These are phyloP conservation scores for Alloteropsis semialata DNA, from an alignment of 176 grass and related monocot genomes.

Conservation along the genomic window DNA sequence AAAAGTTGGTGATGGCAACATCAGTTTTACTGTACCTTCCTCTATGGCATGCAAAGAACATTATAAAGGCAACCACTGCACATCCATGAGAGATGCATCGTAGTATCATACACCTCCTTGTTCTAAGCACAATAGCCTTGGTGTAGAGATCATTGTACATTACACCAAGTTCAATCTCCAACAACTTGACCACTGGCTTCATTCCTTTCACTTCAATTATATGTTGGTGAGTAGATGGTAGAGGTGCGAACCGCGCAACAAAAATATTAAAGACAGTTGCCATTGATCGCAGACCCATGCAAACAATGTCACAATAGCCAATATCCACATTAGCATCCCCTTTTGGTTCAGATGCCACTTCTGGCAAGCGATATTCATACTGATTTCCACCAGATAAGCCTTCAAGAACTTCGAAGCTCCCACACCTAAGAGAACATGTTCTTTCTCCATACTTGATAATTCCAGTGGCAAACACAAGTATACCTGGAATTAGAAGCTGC, in stretches of 20 bases:
- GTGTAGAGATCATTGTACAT: conserved; percentile 19
- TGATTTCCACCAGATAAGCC: background rate
- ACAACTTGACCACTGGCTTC: no score
- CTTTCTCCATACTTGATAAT: conserved; percentile 10
- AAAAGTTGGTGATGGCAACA: background rate
- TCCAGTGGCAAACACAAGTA: background rate
- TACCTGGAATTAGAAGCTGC: background rate
- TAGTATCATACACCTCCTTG: background rate
- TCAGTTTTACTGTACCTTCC: background rate
- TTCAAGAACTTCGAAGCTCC: no score
- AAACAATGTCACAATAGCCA: background rate
- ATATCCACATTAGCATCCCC: background rate
- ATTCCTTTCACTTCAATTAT: no score
- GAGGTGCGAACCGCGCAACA: no score
- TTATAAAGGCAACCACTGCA: background rate
- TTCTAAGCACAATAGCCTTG: background rate
- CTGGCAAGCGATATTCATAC: background rate
- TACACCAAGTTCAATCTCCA: background rate
- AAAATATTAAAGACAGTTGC: background rate
- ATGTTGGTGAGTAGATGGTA: no score
- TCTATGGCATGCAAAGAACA: background rate
- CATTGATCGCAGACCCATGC: rapidly evolving
- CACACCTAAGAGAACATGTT: background rate
- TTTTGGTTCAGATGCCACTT: background rate
- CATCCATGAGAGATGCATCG: background rate